These are phyloP conservation scores for Dunaliella salina DNA, from an alignment of 163 green algal species.

Conservation along the genomic window DNA sequence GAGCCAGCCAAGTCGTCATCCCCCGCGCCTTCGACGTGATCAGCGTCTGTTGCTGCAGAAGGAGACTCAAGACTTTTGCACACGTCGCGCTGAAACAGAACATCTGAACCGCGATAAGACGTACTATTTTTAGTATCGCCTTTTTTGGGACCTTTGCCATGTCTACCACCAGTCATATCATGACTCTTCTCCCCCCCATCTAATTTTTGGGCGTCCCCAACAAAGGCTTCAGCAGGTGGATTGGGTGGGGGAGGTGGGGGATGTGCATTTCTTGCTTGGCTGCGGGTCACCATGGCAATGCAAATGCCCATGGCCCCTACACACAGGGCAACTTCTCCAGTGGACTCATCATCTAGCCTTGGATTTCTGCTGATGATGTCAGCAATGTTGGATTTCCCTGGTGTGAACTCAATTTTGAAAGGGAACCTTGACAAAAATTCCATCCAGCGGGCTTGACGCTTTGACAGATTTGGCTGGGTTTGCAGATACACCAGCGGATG, in stretches of 20 bases:
- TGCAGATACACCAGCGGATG: conserved; percentile 30
- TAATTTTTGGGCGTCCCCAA: not conserved
- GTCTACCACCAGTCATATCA: not conserved
- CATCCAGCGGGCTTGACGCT: no score
- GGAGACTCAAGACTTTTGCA: not conserved
- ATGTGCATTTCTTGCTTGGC: not conserved
- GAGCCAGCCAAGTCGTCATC: no score
- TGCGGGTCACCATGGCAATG: not conserved
- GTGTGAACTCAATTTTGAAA: no score
- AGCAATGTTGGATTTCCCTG: conserved; percentile 7
- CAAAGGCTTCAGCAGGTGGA: not conserved
- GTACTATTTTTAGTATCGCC: no score
- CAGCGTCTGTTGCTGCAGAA: not conserved
- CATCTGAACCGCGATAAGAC: no score
- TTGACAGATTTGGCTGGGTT: conserved; percentile 2
- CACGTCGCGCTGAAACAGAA: no score
- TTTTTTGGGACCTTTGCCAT: not conserved
- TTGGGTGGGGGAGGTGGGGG: not conserved
- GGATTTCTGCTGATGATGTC: not conserved
- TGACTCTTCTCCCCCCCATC: not conserved
- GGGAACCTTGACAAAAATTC: no score
- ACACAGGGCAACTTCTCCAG: not conserved
- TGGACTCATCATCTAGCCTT: not conserved
- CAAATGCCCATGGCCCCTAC: not conserved
- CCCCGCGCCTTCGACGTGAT: not conserved